A percentile compares a stretch with the other conserved stretches of the same genome.
phyloP scores from a whole-genome alignment of 257 asterid species.

The Fraxinus cuspidata region DNA sequence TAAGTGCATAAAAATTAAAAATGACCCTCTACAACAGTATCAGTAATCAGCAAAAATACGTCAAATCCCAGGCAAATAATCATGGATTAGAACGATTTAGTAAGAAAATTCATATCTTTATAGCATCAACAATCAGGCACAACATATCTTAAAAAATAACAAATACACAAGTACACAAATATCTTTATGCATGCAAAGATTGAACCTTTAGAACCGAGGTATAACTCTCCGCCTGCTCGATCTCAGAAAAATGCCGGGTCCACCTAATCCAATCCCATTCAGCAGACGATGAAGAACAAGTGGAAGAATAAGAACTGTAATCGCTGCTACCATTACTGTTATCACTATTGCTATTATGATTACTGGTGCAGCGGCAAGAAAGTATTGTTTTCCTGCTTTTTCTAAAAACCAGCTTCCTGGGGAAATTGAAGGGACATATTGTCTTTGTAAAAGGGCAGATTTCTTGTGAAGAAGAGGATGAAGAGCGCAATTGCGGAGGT shows the following conservation, averaged over 20 bases:
- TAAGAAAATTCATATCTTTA: background rate
- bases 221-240: slow-evolving; percentile 84
- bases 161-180: slow-evolving; percentile 5
- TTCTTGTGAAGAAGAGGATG: slow-evolving; percentile 38
- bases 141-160: background rate
- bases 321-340: slow-evolving; percentile 27
- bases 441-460: slow-evolving; percentile 31
- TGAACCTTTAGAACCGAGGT: slow-evolving; percentile 79
- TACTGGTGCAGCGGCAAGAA: slow-evolving; percentile 53
- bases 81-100: background rate
- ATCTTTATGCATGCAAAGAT: background rate
- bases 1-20: background rate
- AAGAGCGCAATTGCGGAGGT: slow-evolving; percentile 49
- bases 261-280: slow-evolving; percentile 95
- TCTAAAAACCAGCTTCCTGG: slow-evolving; percentile 32
- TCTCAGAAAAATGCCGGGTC: slow-evolving; percentile 83
- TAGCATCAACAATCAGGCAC: slow-evolving; percentile 2
- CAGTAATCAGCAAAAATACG: background rate
- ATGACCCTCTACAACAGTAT: background rate
- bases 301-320: slow-evolving; percentile 38
- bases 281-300: slow-evolving; percentile 37
- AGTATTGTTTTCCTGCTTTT: slow-evolving; percentile 42
- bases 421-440: slow-evolving; percentile 33
- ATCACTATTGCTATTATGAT: slow-evolving; percentile 22
- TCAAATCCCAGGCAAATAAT: background rate